Base-by-base conservation (phyloP, 371 early-diverging fungal species). In the Mucor piriformis region DNA sequence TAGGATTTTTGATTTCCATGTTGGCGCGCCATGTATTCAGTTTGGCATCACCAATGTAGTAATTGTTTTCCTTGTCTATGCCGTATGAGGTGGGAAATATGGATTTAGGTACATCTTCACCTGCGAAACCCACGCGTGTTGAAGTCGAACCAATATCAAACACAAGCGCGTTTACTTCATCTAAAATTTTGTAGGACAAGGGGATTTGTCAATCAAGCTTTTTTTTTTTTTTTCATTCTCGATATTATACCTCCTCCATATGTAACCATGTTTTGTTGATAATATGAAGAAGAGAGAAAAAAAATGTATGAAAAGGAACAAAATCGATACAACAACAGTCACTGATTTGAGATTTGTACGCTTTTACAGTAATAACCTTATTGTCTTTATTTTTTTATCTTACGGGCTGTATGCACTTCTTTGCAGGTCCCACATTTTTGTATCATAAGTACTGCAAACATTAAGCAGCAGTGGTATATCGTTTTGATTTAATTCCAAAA, bases 41-140 rank as follows among this genome's bases (percentile, higher is more conserved):
- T 61, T 89, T 88, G n/a, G 76, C 76, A 50, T 94, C 95, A 47
- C 96, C 95, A 38, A 93, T 82, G 66, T 76, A 89, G 56, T 88
- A 91, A 59, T 79, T 74, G 52, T 60, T 67, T 42, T 66, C 68
- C 38, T 68, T 66, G 44, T 61, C 48, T 56, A 69, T 61, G 20
- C 76, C 76, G 50, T 65, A 72, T 1, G 72, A 82, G 3, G 95
- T 89, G 6, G 97, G 93, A 52, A 94, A 89, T 23, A 92, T 88
- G 5, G 86, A 88, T 59, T 88, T 85, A 3, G 98, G 97, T 32
- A 86, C 77, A 67, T 98, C 97, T 68, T 97, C 97, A 49, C 98
- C 98, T 18, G 97, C 94, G 74, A 93, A 95, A 33, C 98, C 98
- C 27, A 93, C 94, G 51, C 93, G 91, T 40, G 91, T 90, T 73